Conservation (phyloP, 306 rosid genomes). For the Lathyrus aphaca region DNA sequence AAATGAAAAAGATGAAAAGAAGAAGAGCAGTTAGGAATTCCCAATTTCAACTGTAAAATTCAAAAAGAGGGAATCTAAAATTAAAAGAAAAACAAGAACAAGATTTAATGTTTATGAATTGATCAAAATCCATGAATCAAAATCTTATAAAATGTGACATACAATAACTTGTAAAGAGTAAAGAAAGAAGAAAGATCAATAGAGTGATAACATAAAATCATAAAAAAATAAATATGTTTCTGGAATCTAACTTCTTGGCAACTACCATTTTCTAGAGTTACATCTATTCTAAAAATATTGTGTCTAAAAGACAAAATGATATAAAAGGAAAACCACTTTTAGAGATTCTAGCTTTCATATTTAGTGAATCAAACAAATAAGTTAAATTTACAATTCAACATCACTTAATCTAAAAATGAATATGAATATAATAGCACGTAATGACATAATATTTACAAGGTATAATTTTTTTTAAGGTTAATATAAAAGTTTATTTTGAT, state of each 20-base stretch:
- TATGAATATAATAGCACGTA: no score
- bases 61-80: no score
- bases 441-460: no score
- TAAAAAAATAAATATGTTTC: neutral
- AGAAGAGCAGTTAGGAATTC: no score
- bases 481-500: no score
- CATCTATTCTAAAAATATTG: slow-evolving; percentile 70
- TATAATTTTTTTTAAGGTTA: no score
- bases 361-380: neutral
- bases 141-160: slow-evolving; percentile 4
- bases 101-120: no score
- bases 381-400: neutral
- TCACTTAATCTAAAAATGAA: no score
- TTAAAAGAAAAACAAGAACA: no score
- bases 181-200: neutral
- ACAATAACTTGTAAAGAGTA: slow-evolving; percentile 59
- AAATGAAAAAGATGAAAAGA: no score
- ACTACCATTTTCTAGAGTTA: slow-evolving; percentile 25
- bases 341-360: slow-evolving; percentile 31
- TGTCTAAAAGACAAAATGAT: slow-evolving; percentile 31
- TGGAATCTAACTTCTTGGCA: slow-evolving; percentile 29
- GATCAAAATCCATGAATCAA: slow-evolving; percentile 47
- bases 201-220: neutral
- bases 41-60: no score
- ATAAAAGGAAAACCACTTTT: slow-evolving; percentile 27